Evolutionary conservation across 371 early-diverging fungal species (phyloP).

Genomic region (Mortierella polycephala): DNA sequence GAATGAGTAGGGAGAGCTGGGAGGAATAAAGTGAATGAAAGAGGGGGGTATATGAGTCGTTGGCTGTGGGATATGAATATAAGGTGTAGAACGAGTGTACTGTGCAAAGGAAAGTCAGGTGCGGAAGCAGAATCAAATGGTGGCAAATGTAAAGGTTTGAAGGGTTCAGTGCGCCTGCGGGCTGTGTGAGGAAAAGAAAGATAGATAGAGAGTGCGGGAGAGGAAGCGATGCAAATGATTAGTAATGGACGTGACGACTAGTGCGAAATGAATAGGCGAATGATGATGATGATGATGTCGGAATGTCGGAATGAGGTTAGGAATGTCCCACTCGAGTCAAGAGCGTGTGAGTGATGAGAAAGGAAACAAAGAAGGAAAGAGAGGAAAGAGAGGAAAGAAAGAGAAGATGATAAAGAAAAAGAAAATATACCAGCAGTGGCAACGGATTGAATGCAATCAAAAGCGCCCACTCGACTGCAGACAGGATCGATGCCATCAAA

Average conservation of each 20-base stretch:
- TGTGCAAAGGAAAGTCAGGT: background rate
- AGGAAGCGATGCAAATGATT: too few species aligned
- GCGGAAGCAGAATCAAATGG: background rate
- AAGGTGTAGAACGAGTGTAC: too few species aligned
- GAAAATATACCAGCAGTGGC: background rate
- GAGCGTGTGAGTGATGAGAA: background rate
- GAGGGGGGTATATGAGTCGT: background rate
- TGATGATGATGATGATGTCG: background rate
- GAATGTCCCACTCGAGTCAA: too few species aligned
- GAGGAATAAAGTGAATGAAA: background rate
- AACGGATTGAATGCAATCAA: background rate
- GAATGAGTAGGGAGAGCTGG: too few species aligned
- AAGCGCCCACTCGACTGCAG: background rate
- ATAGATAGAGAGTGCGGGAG: too few species aligned
- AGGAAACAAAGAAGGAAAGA: background rate
- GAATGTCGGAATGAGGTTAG: too few species aligned
- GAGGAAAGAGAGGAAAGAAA: conserved; percentile 1
- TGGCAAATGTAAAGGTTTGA: background rate
- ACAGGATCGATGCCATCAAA: background rate
- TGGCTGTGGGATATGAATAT: too few species aligned
- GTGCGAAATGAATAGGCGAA: background rate
- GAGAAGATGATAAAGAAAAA: conserved; percentile 1
- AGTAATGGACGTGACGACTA: conserved; percentile 4
- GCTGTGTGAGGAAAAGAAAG: too few species aligned
- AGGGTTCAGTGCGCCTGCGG: too few species aligned